Evolutionary conservation across 257 asterid genomes (phyloP), one percentile per base, ranked within the genome.

Genomic region (Gentiana macrophylla): DNA sequence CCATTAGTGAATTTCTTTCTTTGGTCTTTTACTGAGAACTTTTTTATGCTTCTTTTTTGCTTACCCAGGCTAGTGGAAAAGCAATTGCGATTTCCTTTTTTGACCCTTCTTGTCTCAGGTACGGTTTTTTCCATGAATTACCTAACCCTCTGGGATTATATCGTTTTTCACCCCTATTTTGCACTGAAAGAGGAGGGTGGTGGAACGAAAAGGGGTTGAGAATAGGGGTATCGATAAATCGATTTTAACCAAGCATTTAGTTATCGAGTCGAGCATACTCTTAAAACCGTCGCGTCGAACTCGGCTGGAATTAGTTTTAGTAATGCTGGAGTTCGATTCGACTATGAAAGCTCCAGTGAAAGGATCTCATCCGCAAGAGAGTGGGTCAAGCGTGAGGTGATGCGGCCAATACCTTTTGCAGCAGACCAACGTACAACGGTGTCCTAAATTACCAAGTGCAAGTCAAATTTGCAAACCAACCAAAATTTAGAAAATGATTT

Each of bases 391-490:
- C 85, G 85, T 65, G 98, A 81, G 51, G 94, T 72, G 62, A 87
- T 75, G 15, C 98, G 94, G 62, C 98, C 98, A 69, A 91, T 71
- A 63, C 98, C 98, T 78, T 91, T 91, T 64, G 98, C 98, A 65
- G 97, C 94, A 67, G 98, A 91, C 98, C 98, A 91, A 57, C 98
- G 86, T 56, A 91, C 98, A 37, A 91, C 89, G 56, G 98, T 91
- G 72, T 85, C 98, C 98, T 91, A 59, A 43, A 43, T 44, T 52
- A 35, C 47, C 43, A 57, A 45, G 35, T 45, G 44, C 41, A 33
- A 52, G 7, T 41, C 46, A 41, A 24, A 24, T 24, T 24, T 24
- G 46, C 46, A 41, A 41, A 41, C 10, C 6, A 10, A 41, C 46
- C 6, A 2, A 41, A 41, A 41, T 41, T 41, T 38, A 5, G 9